Percentiles rank a stretch among this genome's conserved stretches.
Conservation (phyloP, 2,329 filamentous ascomycete species). For the Whalleya microplaca region DNA sequence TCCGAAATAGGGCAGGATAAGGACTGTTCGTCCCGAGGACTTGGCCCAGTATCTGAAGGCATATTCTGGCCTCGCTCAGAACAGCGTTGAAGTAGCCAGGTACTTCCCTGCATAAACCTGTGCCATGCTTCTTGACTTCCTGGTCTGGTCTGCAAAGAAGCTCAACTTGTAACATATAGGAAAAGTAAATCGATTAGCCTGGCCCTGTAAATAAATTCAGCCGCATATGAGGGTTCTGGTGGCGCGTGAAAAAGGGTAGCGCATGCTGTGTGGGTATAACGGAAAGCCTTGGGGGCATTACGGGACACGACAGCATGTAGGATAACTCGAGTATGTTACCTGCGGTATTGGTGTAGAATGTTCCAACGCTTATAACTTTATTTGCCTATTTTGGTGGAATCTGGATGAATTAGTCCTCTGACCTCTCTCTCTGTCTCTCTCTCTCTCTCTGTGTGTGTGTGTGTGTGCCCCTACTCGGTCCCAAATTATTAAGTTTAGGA, state of each 20-base stretch:
- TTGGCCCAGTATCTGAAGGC: neutral
- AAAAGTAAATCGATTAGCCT: too few species aligned
- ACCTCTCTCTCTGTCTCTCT: neutral
- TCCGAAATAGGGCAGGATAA: slow-evolving; percentile 17
- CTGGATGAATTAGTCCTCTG: too few species aligned
- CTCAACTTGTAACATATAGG: too few species aligned
- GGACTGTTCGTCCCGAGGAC: neutral
- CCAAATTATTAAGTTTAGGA: neutral
- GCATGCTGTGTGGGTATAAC: neutral
- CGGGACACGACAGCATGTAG: neutral
- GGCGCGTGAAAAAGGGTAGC: neutral
- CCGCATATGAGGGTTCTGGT: neutral
- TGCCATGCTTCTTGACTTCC: too few species aligned
- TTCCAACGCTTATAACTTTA: too few species aligned
- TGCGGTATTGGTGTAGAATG: neutral
- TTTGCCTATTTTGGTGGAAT: too few species aligned
- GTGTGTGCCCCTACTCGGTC: neutral
- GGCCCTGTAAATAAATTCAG: too few species aligned
- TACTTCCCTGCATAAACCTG: too few species aligned
- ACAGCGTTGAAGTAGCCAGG: too few species aligned
- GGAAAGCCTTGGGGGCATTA: neutral
- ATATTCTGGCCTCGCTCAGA: neutral
- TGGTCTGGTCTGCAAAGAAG: too few species aligned
- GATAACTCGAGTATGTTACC: neutral
- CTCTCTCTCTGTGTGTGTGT: too few species aligned